Conservation (phyloP, 257 asterid species). For the Asclepias syriaca region DNA sequence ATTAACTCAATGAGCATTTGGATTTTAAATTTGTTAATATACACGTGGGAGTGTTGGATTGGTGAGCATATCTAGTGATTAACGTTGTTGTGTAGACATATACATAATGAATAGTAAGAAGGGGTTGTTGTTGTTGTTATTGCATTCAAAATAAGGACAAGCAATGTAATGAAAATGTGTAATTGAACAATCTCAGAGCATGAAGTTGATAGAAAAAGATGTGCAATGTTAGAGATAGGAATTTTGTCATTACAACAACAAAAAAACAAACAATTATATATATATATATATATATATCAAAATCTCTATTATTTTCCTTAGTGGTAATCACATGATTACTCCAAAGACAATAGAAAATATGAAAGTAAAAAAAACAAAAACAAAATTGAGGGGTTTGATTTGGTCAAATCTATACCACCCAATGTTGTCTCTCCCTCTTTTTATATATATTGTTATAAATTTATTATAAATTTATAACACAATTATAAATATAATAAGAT, state of each 20-base stretch:
- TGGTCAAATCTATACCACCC: not conserved
- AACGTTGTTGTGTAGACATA: not conserved
- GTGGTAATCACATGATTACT: constrained; percentile 12
- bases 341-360: not conserved
- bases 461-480: too few species aligned
- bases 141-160: too few species aligned
- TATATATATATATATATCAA: too few species aligned
- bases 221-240: constrained; percentile 1
- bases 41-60: not conserved
- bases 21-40: too few species aligned
- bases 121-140: not conserved
- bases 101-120: not conserved
- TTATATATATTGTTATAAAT: too few species aligned
- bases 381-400: not conserved
- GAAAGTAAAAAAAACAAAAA: not conserved
- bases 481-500: too few species aligned
- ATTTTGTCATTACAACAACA: not conserved
- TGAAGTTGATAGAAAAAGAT: not conserved
- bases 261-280: too few species aligned
- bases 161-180: constrained; percentile 3
- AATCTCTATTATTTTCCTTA: not conserved
- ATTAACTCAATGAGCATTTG: too few species aligned
- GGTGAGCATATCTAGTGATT: not conserved
- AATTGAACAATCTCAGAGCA: not conserved
- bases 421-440: not conserved